These are phyloP conservation scores for Xylaria polymorpha DNA, from an alignment of 2,329 filamentous ascomycete genomes.

Conservation along the genomic window DNA sequence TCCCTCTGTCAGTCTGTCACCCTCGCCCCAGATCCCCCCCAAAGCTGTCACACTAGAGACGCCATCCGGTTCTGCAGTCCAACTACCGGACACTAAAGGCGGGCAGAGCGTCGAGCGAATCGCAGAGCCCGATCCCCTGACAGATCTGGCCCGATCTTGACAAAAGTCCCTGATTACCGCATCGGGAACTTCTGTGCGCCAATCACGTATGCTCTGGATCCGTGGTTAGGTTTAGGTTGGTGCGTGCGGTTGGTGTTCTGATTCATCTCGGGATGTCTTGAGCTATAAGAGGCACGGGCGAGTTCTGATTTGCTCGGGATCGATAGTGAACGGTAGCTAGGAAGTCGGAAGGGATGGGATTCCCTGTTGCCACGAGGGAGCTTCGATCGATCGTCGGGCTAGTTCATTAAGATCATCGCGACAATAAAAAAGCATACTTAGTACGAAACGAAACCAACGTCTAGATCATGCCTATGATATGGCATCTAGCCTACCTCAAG, in stretches of 20 bases:
- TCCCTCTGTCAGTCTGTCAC: slow-evolving; percentile 16
- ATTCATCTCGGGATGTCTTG: slow-evolving; percentile 30
- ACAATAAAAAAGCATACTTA: neutral
- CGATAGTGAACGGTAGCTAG: neutral
- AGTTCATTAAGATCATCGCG: slow-evolving; percentile 9
- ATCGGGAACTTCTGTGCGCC: slow-evolving; percentile 30
- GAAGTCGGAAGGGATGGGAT: slow-evolving; percentile 4
- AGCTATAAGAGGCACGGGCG: slow-evolving; percentile 23
- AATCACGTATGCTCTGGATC: slow-evolving; percentile 18
- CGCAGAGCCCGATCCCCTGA: slow-evolving; percentile 28
- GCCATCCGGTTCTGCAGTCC: slow-evolving; percentile 27
- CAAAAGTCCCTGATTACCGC: slow-evolving; percentile 42
- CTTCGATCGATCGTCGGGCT: slow-evolving; percentile 30
- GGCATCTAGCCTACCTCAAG: neutral
- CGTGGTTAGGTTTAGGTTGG: neutral
- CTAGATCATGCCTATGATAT: neutral
- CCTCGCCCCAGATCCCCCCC: neutral
- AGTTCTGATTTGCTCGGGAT: slow-evolving; percentile 32
- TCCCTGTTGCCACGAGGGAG: slow-evolving; percentile 40
- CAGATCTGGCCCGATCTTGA: slow-evolving; percentile 35
- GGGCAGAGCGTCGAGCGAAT: slow-evolving; percentile 27
- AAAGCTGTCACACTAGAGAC: neutral
- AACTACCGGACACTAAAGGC: slow-evolving; percentile 32
- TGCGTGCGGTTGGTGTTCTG: slow-evolving; percentile 15
- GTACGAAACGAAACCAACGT: neutral